phyloP scores from a whole-genome alignment of 441 rosid species.

The Theobroma grandiflorum region DNA sequence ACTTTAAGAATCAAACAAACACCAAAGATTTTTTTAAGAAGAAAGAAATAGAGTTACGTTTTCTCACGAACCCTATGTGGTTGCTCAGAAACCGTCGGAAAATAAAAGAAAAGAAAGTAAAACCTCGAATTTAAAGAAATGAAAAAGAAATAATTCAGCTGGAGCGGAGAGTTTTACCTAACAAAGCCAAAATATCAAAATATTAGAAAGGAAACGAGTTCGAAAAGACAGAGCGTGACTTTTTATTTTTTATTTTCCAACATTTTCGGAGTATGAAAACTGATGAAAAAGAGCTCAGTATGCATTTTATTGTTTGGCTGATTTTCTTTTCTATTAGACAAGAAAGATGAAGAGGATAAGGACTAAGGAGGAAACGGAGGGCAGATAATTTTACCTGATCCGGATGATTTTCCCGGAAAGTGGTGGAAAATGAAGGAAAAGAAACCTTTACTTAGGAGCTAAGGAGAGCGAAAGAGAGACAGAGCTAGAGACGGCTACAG shows the following conservation, averaged over 20 bases:
- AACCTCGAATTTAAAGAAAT: neutral
- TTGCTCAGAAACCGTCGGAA: conserved; percentile 13
- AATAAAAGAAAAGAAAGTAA: neutral
- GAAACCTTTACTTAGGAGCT: neutral
- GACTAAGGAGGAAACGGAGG: neutral
- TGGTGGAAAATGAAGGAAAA: neutral
- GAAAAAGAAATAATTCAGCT: neutral
- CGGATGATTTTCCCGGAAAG: conserved; percentile 43
- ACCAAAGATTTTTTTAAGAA: neutral
- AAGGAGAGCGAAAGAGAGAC: neutral
- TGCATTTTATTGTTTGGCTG: neutral
- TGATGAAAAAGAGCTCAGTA: neutral
- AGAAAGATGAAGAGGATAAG: neutral
- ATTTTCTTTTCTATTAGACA: neutral
- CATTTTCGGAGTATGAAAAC: conserved; percentile 24
- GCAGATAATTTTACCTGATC: conserved; percentile 39
- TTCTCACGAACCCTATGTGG: neutral
- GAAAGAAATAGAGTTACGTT: neutral
- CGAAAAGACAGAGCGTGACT: neutral
- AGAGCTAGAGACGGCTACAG: conserved; percentile 32
- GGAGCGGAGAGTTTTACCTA: neutral
- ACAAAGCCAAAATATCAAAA: neutral
- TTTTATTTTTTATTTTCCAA: neutral
- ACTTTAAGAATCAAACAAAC: neutral
- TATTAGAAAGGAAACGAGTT: neutral